Conservation (phyloP, 2,329 filamentous ascomycete genomes). For the Verticillium zaregamsianum region DNA sequence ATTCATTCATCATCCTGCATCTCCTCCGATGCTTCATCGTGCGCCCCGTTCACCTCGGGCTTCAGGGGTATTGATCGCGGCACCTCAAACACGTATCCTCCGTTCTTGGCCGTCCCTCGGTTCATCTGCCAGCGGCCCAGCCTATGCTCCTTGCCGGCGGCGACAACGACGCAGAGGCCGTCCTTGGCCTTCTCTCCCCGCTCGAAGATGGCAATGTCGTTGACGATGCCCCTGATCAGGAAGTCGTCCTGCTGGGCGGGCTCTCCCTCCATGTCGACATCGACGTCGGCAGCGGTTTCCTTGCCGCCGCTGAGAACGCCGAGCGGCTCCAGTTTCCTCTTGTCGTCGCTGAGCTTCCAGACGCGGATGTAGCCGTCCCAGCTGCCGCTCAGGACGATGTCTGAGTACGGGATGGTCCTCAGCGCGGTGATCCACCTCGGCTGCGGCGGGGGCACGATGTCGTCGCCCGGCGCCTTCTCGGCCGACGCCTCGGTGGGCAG, state of each 20-base stretch:
- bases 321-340: slow-evolving; percentile 68
- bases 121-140: slow-evolving; percentile 76
- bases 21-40: slow-evolving; percentile 19
- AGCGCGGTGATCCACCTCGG: slow-evolving; percentile 91
- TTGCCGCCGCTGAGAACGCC: slow-evolving; percentile 50
- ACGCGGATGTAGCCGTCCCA: slow-evolving; percentile 88
- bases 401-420: slow-evolving; percentile 80
- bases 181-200: slow-evolving; percentile 71
- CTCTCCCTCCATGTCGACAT: neutral
- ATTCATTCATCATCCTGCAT: slow-evolving; percentile 6
- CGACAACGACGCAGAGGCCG: slow-evolving; percentile 81
- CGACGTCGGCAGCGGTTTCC: neutral
- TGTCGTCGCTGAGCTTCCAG: slow-evolving; percentile 83
- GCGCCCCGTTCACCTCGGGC: slow-evolving; percentile 27
- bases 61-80: slow-evolving; percentile 36
- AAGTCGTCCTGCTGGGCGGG: slow-evolving; percentile 8
- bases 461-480: slow-evolving; percentile 58
- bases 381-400: slow-evolving; percentile 84
- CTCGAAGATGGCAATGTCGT: slow-evolving; percentile 85
- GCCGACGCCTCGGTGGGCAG: slow-evolving; percentile 67
- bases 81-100: slow-evolving; percentile 84
- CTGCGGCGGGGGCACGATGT: slow-evolving; percentile 58
- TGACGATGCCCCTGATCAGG: slow-evolving; percentile 70
- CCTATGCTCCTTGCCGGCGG: slow-evolving; percentile 79
- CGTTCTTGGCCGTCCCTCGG: slow-evolving; percentile 62